These are phyloP conservation scores for Neurospora sp. DNA, from an alignment of 2,329 filamentous ascomycete genomes.

Conservation along the genomic window DNA sequence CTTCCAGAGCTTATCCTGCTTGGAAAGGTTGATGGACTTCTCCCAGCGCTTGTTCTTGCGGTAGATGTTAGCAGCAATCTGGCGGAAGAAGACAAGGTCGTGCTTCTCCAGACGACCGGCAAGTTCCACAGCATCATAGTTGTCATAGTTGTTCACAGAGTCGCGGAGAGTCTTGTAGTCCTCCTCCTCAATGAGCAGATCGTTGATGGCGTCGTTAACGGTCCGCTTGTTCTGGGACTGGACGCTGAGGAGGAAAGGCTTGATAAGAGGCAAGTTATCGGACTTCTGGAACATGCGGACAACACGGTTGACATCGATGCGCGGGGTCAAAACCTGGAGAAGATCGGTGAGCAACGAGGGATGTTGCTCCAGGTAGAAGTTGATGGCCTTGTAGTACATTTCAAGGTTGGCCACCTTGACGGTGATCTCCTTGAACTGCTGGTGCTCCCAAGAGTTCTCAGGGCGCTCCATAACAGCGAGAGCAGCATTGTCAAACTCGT, in stretches of 20 bases:
- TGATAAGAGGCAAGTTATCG: constrained; percentile 95
- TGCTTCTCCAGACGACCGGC: constrained; percentile 93
- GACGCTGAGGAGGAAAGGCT: constrained; percentile 95
- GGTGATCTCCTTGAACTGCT: constrained; percentile 98
- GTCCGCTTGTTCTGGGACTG: constrained; percentile 96
- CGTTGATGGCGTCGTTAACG: constrained; percentile 97
- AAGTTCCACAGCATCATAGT: constrained; percentile 91
- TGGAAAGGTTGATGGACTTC: constrained; percentile 93
- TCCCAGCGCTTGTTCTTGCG: constrained; percentile 99
- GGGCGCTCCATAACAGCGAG: constrained; percentile 97
- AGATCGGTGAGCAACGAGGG: constrained; percentile 93
- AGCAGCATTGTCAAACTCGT: constrained; percentile 95
- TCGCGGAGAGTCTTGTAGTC: constrained; percentile 98
- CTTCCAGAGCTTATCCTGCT: constrained; percentile 99
- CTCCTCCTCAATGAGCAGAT: constrained; percentile 94
- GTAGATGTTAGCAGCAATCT: constrained; percentile 97
- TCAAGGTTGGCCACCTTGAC: constrained; percentile 97
- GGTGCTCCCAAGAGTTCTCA: constrained; percentile 97
- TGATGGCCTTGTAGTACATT: constrained; percentile 95
- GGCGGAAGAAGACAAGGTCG: constrained; percentile 96
- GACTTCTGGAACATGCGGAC: constrained; percentile 98
- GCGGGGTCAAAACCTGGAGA: constrained; percentile 79
- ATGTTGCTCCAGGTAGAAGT: constrained; percentile 96
- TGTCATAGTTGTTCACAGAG: constrained; percentile 97
- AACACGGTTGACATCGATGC: constrained; percentile 97